Conservation (phyloP, 768 basidiomycete species). For the Termitomyces sp. region DNA sequence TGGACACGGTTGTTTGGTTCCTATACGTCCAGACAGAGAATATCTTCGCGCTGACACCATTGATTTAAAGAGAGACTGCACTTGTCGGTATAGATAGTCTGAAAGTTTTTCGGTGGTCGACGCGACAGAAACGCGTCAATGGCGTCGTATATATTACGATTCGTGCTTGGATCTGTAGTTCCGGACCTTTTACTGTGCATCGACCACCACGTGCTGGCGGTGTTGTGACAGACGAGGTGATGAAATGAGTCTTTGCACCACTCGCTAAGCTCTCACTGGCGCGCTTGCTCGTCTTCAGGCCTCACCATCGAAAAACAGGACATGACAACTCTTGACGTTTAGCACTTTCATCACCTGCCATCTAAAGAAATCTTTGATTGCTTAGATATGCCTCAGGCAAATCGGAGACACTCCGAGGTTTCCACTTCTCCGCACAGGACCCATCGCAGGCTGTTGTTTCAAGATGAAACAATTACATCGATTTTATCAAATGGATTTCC, state of each 20-base stretch:
- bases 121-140: not conserved
- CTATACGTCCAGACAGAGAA: slow-evolving; percentile 3
- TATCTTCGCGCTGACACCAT: slow-evolving; percentile 9
- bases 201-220: not conserved
- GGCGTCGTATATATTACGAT: no score
- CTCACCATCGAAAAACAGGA: not conserved
- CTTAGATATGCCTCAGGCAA: slow-evolving; percentile 1
- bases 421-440: not conserved
- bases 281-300: not conserved
- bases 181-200: not conserved
- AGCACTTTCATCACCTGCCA: not conserved
- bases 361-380: not conserved
- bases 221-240: no score
- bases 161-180: not conserved
- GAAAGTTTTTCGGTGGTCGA: not conserved
- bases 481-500: slow-evolving; percentile 28
- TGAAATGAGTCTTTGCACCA: no score
- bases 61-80: not conserved
- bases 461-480: slow-evolving; percentile 16
- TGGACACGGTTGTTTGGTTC: not conserved
- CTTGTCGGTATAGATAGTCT: not conserved
- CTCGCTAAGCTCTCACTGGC: not conserved
- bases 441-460: not conserved
- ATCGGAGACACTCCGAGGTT: not conserved
- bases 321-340: not conserved